These are phyloP conservation scores for Cordyceps fumosorosea DNA, from an alignment of 2,329 filamentous ascomycete species.

Conservation along the genomic window DNA sequence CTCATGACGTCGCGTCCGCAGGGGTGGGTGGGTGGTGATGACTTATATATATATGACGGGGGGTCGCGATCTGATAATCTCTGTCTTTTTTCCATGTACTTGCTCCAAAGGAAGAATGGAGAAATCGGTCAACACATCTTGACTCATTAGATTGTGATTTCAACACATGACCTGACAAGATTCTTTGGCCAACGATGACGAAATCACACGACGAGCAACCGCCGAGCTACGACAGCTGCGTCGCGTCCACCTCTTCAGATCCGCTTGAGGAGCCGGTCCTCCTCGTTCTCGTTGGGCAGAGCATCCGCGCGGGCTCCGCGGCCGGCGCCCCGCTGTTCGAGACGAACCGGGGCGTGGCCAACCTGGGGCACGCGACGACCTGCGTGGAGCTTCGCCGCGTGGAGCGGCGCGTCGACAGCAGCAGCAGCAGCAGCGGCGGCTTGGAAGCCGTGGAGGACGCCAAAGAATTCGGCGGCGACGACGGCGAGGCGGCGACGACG, in stretches of 20 bases:
- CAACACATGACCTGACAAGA: too few species aligned
- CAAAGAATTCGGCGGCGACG: background rate
- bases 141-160: too few species aligned
- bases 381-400: constrained; percentile 20
- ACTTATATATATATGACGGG: too few species aligned
- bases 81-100: background rate
- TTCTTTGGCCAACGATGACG: background rate
- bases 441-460: background rate
- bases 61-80: too few species aligned
- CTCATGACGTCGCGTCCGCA: background rate
- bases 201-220: background rate
- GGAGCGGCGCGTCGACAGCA: constrained; percentile 14
- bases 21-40: background rate
- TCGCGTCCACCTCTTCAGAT: background rate
- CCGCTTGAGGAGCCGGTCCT: constrained; percentile 20
- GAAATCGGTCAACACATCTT: background rate
- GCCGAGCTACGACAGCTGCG: constrained; percentile 3
- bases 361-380: constrained; percentile 16
- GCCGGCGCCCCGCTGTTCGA: constrained; percentile 20
- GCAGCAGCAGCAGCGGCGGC: background rate
- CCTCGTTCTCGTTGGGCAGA: constrained; percentile 20
- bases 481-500: background rate
- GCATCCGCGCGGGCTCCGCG: constrained; percentile 20
- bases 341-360: constrained; percentile 20
- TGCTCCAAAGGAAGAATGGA: background rate